Evolutionary conservation across 176 grass and related monocot species (phyloP), one percentile per base, ranked within the genome.

Genomic region (Elaeis guineensis): DNA sequence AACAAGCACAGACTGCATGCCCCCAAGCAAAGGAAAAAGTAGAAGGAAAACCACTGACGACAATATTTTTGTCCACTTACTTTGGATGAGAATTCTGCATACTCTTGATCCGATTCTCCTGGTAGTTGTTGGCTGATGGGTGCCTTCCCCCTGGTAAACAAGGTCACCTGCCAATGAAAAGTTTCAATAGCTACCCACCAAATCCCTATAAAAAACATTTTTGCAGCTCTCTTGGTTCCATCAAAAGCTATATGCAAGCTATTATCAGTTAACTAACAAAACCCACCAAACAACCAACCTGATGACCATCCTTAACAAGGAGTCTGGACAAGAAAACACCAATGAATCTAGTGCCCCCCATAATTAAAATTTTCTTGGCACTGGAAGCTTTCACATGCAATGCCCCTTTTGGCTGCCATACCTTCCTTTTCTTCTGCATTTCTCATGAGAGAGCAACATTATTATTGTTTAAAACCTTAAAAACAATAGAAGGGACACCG

Each of bases 71-170:
- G 11, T 44, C 35, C 35, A 51, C 63, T 48, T 67, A 77, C 84
- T 83, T 98, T 89, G 72, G 87, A 86, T 23, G 82, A 85, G 78
- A 81, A 98, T 52, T 86, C 81, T 70, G 76, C 76, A 60, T 83
- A 92, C 52, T 85, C 84, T 49, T 83, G 78, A 73, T 98, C 93
- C 5, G 93, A 91, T 64, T 98, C 87, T 16, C 84, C 93, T 18
- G 87, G 93, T 24, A 98, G 48, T 60, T 98, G 93, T 65, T 98
- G 84, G 35, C 87, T 98, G 50, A 92, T 74, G 4, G 93, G 87
- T 19, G 93, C 70, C 78, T 92, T 98, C 62, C 87, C 93, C 58
- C 93, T 89, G 4, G 93, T 98, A 81, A 98, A 98, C 82, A 98
- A 77, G 26, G 93, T 89, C 16, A 98, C 87, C 93, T 98, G 51